Evolutionary conservation across 2,329 filamentous ascomycete genomes (phyloP).

Genomic region (Alternaria atra): DNA sequence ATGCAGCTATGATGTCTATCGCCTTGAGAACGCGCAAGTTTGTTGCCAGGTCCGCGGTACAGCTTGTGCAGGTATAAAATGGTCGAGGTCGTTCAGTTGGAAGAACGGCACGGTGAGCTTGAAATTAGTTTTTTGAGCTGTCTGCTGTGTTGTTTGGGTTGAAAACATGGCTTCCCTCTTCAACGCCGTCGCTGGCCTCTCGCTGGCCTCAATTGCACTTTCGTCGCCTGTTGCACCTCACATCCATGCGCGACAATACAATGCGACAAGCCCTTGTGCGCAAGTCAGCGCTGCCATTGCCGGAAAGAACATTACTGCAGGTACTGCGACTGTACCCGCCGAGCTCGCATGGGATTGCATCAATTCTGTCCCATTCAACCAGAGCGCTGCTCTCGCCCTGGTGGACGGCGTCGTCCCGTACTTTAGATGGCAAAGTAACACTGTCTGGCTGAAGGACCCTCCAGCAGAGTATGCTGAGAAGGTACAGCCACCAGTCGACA

Average conservation of each 20-base stretch:
- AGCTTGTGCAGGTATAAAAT: slow-evolving; percentile 21
- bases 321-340: slow-evolving; percentile 53
- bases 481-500: slow-evolving; percentile 55
- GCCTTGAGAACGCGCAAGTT: slow-evolving; percentile 7
- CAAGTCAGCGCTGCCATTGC: slow-evolving; percentile 42
- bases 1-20: slow-evolving; percentile 31
- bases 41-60: slow-evolving; percentile 15
- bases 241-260: slow-evolving; percentile 34
- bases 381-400: slow-evolving; percentile 51
- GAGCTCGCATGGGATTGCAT: slow-evolving; percentile 58
- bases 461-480: slow-evolving; percentile 58
- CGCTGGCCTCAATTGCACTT: slow-evolving; percentile 37
- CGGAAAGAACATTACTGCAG: slow-evolving; percentile 31
- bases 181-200: slow-evolving; percentile 32
- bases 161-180: slow-evolving; percentile 39
- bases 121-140: neutral
- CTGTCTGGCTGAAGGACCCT: slow-evolving; percentile 56
- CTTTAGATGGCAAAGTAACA: slow-evolving; percentile 58
- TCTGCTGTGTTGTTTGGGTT: neutral
- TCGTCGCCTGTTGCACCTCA: slow-evolving; percentile 37
- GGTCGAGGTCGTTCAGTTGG: neutral
- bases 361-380: slow-evolving; percentile 57
- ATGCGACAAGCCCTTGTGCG: slow-evolving; percentile 45
- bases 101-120: slow-evolving; percentile 1
- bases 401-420: slow-evolving; percentile 57